A percentile compares a stretch with the other conserved stretches of the same genome.
Evolutionary conservation across 345 rosid genomes (phyloP).

Genomic region (Hibiscus tridactylites): DNA sequence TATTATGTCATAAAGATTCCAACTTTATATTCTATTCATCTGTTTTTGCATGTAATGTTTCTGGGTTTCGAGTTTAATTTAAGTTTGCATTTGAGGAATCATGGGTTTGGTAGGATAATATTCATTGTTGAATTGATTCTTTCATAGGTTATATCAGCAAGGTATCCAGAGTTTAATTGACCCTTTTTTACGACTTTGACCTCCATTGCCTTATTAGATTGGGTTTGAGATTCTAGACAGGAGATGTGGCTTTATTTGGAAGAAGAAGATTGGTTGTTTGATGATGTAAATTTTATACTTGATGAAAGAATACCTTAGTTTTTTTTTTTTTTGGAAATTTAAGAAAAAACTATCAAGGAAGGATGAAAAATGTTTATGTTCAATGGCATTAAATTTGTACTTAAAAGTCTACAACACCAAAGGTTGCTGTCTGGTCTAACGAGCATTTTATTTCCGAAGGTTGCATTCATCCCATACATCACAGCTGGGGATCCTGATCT

Average conservation of each 20-base stretch:
- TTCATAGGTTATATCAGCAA: background rate
- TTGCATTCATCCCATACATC: constrained; percentile 79
- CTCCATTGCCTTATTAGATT: background rate
- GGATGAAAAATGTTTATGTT: background rate
- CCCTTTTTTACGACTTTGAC: background rate
- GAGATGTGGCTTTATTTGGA: background rate
- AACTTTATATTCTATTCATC: background rate
- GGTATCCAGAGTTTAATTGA: background rate
- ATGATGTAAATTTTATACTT: background rate
- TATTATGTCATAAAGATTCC: background rate
- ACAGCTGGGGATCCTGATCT: constrained; percentile 99
- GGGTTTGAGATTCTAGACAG: background rate
- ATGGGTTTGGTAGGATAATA: background rate
- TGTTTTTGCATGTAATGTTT: background rate
- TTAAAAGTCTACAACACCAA: background rate
- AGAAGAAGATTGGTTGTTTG: background rate
- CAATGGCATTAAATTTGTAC: background rate
- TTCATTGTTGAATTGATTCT: background rate
- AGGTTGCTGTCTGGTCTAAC: background rate
- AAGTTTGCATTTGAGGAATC: background rate
- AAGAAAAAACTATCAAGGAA: background rate
- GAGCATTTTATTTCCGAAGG: constrained; percentile 33
- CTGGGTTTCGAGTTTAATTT: background rate
- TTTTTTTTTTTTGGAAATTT: background rate
- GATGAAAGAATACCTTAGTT: background rate